phyloP scores from a whole-genome alignment of 129 eudicot species.

The Saussurea involucrata region DNA sequence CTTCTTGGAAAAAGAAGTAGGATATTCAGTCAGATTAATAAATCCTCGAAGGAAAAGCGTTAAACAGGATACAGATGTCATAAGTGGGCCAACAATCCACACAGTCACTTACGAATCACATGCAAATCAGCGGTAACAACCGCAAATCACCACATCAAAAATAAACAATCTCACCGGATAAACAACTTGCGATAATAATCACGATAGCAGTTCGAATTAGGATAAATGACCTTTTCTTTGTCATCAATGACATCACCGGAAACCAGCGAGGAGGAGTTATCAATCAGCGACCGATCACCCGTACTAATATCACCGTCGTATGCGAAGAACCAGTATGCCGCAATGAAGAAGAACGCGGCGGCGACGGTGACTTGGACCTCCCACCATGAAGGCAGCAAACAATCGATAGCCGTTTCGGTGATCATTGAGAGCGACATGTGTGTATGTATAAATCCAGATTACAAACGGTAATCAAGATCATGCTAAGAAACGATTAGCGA shows the following conservation, averaged over 20 bases:
- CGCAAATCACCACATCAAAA: constrained; percentile 5
- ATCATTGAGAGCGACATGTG: constrained; percentile 36
- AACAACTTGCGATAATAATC: constrained; percentile 7
- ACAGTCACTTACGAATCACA: constrained; percentile 4
- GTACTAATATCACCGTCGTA: constrained; percentile 18
- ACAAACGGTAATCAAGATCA: neutral
- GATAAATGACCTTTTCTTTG: constrained; percentile 44
- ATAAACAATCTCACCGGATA: neutral
- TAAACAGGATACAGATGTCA: neutral
- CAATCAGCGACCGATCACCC: constrained; percentile 28
- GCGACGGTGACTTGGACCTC: constrained; percentile 66
- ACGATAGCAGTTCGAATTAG: neutral
- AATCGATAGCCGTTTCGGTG: constrained; percentile 24
- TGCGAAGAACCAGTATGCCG: constrained; percentile 59
- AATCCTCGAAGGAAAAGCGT: neutral
- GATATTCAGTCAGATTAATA: neutral
- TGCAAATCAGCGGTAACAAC: constrained; percentile 14
- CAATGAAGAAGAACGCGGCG: constrained; percentile 50
- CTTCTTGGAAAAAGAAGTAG: neutral
- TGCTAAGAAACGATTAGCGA: neutral
- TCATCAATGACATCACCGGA: constrained; percentile 37
- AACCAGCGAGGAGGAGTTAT: constrained; percentile 19
- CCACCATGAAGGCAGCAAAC: constrained; percentile 70
- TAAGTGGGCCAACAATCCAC: neutral
- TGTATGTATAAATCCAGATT: neutral